Evolutionary conservation across 345 rosid species (phyloP).

Genomic region (Eucalyptus victrix): DNA sequence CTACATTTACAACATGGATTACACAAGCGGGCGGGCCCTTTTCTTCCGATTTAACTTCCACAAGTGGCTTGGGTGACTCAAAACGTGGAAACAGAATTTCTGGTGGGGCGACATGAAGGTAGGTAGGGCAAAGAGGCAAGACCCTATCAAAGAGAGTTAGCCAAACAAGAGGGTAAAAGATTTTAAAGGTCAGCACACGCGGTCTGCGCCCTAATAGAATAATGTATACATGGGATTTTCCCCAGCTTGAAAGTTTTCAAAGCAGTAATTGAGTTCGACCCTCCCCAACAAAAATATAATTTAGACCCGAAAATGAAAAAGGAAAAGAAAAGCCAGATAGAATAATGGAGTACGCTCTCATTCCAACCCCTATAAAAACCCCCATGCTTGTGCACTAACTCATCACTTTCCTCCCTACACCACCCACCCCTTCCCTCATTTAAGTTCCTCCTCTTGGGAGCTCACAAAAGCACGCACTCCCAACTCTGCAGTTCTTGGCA

Average conservation of each 20-base stretch:
- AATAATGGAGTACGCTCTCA: background rate
- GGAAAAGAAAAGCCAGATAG: background rate
- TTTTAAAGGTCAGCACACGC: background rate
- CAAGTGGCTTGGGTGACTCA: background rate
- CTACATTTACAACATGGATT: background rate
- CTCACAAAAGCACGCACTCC: background rate
- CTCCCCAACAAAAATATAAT: background rate
- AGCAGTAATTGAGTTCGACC: background rate
- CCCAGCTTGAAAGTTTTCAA: background rate
- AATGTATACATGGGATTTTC: background rate
- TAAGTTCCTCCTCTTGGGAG: background rate
- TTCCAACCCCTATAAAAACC: background rate
- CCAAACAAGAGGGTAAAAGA: background rate
- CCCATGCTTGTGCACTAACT: background rate
- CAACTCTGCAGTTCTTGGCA: background rate
- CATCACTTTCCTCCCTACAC: background rate
- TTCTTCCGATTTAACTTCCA: background rate
- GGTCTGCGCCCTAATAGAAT: background rate
- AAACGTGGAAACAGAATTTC: background rate
- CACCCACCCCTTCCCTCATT: background rate
- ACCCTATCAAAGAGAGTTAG: background rate
- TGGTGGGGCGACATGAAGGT: background rate
- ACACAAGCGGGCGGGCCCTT: background rate
- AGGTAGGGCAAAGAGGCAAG: background rate
- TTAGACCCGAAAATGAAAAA: background rate